Percentiles rank a stretch among this genome's conserved stretches.
Conservation (phyloP, 108 stramenopile genomes). For the Cyclotella sp. region DNA sequence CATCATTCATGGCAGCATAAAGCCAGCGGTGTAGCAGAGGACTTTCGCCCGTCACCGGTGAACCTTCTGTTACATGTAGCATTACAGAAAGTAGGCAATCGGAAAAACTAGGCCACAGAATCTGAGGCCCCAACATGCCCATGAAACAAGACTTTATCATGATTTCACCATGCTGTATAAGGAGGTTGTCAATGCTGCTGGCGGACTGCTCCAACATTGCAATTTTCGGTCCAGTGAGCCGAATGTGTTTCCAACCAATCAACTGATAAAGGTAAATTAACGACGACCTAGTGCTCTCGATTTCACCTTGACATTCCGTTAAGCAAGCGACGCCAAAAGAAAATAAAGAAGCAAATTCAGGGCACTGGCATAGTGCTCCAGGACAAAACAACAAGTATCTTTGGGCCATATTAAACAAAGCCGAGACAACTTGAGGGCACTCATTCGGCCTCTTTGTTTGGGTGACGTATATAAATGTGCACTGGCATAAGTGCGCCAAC, state of each 20-base stretch:
- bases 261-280: constrained; percentile 66
- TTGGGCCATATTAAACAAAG: constrained; percentile 58
- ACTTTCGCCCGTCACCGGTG: constrained; percentile 21
- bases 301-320: constrained; percentile 58
- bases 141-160: constrained; percentile 51
- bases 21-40: constrained; percentile 20
- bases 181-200: constrained; percentile 47
- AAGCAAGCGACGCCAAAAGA: constrained; percentile 57
- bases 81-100: constrained; percentile 63
- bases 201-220: constrained; percentile 30
- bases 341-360: constrained; percentile 49
- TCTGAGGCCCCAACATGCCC: constrained; percentile 65
- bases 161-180: constrained; percentile 47
- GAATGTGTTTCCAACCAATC: constrained; percentile 64
- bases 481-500: constrained; percentile 50
- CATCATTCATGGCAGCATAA: constrained; percentile 28
- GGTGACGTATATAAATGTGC: constrained; percentile 44
- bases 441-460: constrained; percentile 31
- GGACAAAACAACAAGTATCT: constrained; percentile 69
- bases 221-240: constrained; percentile 16
- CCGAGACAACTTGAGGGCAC: constrained; percentile 50
- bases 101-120: constrained; percentile 56
- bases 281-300: constrained; percentile 54
- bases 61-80: constrained; percentile 28
- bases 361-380: constrained; percentile 44